Conservation (phyloP, 768 basidiomycete genomes). For the Glaciozyma martinii region DNA sequence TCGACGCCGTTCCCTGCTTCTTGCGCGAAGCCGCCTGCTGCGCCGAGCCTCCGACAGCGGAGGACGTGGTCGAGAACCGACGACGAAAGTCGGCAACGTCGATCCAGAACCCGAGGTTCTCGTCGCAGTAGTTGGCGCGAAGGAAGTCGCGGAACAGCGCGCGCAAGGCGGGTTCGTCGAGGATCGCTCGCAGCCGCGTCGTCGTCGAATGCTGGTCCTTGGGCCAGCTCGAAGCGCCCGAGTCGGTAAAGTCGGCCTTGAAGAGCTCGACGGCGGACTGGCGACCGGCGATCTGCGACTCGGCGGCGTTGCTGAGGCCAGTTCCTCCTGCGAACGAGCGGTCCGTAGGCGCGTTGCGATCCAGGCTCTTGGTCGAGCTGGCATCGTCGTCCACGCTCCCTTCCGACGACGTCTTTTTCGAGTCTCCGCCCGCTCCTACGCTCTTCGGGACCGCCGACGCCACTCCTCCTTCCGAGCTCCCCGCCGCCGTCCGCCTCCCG, state of each 20-base stretch:
- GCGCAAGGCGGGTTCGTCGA: conserved; percentile 82
- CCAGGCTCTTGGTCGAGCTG: not conserved
- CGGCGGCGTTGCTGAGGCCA: conserved; percentile 23
- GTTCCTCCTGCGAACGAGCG: conserved; percentile 19
- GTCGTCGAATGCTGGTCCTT: conserved; percentile 75
- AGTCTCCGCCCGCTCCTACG: conserved; percentile 34
- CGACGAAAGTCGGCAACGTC: conserved; percentile 96
- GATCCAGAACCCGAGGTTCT: conserved; percentile 94
- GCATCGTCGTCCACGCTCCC: conserved; percentile 18
- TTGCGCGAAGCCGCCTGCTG: conserved; percentile 15
- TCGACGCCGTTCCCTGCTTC: conserved; percentile 21
- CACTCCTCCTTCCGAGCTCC: conserved; percentile 61
- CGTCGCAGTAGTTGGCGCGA: conserved; percentile 90
- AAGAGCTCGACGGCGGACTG: conserved; percentile 31
- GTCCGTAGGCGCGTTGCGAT: not conserved
- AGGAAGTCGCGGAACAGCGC: conserved; percentile 90
- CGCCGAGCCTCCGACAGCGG: conserved; percentile 51
- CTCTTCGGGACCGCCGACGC: conserved; percentile 57
- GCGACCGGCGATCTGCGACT: conserved; percentile 16
- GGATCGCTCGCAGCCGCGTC: conserved; percentile 77
- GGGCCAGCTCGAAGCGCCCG: conserved; percentile 29
- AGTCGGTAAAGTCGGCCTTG: conserved; percentile 17
- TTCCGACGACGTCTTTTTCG: conserved; percentile 11
- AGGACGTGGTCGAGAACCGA: conserved; percentile 90
- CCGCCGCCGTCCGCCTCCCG: conserved; percentile 64